Conservation (phyloP, 208 protist species). For the Wallacemonas sp. region DNA sequence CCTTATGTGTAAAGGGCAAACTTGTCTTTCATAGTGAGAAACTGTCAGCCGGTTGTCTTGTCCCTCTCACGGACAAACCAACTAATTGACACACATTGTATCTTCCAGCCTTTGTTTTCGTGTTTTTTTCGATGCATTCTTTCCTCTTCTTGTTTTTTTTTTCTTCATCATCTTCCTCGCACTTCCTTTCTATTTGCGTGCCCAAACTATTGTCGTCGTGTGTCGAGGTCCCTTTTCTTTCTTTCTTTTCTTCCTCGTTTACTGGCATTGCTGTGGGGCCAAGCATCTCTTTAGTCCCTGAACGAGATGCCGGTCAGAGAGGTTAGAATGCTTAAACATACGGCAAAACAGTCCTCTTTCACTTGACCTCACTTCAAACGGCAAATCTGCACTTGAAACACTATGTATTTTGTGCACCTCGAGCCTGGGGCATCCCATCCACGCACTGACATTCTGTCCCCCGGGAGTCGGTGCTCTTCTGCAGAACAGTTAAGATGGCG, state of each 20-base stretch:
- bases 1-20: slow-evolving; percentile 2
- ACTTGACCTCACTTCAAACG: not conserved
- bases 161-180: slow-evolving; percentile 13
- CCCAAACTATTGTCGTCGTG: too few relatives aligned
- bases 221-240: slow-evolving; percentile 13
- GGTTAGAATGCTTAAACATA: too few relatives aligned
- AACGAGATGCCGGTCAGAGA: too few relatives aligned
- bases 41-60: too few relatives aligned
- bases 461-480: not conserved
- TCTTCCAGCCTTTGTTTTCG: slow-evolving; percentile 10
- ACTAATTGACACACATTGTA: not conserved
- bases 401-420: not conserved
- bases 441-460: not conserved
- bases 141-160: slow-evolving; percentile 19
- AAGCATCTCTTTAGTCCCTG: not conserved
- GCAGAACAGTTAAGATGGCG: not conserved
- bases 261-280: not conserved
- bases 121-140: slow-evolving; percentile 10
- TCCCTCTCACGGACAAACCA: too few relatives aligned
- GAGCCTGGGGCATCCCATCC: too few relatives aligned
- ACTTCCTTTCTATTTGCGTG: too few relatives aligned
- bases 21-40: not conserved
- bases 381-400: not conserved
- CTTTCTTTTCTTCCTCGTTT: not conserved
- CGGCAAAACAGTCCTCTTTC: not conserved